phyloP scores from a whole-genome alignment of 768 basidiomycete species.

The Boletus barrowsii region DNA sequence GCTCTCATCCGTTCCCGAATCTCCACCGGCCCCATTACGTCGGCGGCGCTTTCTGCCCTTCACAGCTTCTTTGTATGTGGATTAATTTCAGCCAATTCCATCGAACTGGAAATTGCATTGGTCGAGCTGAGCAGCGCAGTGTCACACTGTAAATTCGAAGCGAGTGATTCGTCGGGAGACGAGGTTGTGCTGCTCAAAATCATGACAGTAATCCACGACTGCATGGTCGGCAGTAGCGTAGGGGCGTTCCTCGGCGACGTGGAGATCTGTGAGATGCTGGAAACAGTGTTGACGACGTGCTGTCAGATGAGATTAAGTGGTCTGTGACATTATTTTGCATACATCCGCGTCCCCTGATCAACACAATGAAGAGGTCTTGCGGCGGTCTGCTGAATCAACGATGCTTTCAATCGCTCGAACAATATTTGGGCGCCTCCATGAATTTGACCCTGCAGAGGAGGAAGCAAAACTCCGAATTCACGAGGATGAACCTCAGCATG shows the following conservation, averaged over 20 bases:
- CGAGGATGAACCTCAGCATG: conserved; percentile 50
- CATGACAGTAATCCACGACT: conserved; percentile 83
- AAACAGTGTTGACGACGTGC: conserved; percentile 94
- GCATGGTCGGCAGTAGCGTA: conserved; percentile 63
- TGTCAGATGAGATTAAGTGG: conserved; percentile 97
- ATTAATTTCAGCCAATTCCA: conserved; percentile 58
- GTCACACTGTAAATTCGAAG: conserved; percentile 97
- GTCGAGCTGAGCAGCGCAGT: conserved; percentile 84
- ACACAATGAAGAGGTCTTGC: conserved; percentile 64
- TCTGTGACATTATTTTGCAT: conserved; percentile 38
- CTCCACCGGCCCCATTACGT: conserved; percentile 96
- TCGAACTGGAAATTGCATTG: conserved; percentile 62
- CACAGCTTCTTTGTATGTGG: conserved; percentile 85
- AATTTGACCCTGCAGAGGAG: conserved; percentile 61
- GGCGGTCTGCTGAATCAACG: conserved; percentile 82
- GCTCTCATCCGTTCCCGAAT: conserved; percentile 89
- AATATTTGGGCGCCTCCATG: conserved; percentile 73
- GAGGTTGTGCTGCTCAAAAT: conserved; percentile 93
- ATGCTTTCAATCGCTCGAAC: conserved; percentile 86
- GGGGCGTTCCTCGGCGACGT: conserved; percentile 81
- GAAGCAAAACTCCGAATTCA: conserved; percentile 59
- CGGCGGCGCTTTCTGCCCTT: conserved; percentile 84
- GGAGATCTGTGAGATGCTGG: conserved; percentile 97
- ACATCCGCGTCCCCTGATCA: conserved; percentile 14
- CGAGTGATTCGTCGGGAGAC: conserved; percentile 95